Percentiles rank a stretch among this genome's conserved stretches.
Conservation (phyloP, 2,329 filamentous ascomycete species). For the Pseudocercospora ulei region DNA sequence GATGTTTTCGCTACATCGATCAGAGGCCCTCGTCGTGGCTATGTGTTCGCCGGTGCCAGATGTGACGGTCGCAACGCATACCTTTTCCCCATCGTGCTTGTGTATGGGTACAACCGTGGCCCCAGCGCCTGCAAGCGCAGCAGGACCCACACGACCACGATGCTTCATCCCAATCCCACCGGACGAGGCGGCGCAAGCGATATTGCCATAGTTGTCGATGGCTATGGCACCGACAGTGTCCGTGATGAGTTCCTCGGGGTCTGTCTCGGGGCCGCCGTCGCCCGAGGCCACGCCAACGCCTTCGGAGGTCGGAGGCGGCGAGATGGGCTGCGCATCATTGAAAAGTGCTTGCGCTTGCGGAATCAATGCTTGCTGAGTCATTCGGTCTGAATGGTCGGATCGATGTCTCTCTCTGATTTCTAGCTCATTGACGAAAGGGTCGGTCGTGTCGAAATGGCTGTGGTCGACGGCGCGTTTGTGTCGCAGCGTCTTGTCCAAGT, state of each 20-base stretch:
- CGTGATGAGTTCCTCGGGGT: slow-evolving; percentile 51
- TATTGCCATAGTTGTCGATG: slow-evolving; percentile 72
- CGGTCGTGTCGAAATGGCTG: neutral
- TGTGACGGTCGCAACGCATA: slow-evolving; percentile 72
- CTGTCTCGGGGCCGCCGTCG: neutral
- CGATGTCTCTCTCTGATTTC: slow-evolving; percentile 5
- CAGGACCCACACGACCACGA: slow-evolving; percentile 78
- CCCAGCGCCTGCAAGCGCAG: slow-evolving; percentile 83
- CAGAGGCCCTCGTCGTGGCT: slow-evolving; percentile 86
- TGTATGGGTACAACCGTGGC: slow-evolving; percentile 77
- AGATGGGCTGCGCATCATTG: slow-evolving; percentile 33
- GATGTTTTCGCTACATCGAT: slow-evolving; percentile 73
- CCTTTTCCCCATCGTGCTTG: slow-evolving; percentile 56
- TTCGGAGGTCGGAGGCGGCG: slow-evolving; percentile 31
- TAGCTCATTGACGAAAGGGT: neutral
- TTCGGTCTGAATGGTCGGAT: slow-evolving; percentile 1
- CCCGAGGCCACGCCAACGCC: too few species aligned
- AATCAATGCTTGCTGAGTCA: slow-evolving; percentile 5
- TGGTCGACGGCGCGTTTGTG: slow-evolving; percentile 35
- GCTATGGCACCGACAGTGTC: slow-evolving; percentile 96
- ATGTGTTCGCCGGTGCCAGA: slow-evolving; percentile 97
- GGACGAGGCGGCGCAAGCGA: slow-evolving; percentile 90
- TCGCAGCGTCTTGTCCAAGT: slow-evolving; percentile 55
- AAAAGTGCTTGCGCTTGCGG: slow-evolving; percentile 28
- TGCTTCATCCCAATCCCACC: slow-evolving; percentile 99